These are phyloP conservation scores for Maudiozyma barnettii DNA, from an alignment of 805 yeast species.

Conservation along the genomic window DNA sequence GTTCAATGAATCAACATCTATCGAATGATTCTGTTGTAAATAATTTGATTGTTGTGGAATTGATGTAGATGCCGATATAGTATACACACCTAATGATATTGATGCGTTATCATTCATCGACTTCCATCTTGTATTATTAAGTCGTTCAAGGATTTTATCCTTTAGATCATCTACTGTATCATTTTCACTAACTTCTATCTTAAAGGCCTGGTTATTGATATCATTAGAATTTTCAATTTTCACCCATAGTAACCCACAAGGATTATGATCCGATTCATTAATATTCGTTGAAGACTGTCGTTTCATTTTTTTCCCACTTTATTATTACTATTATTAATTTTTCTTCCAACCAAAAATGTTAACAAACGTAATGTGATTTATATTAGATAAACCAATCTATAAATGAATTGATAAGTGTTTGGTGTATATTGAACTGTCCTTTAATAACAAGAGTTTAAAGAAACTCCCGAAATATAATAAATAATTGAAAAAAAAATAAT, in stretches of 20 bases:
- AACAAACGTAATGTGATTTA: too few species aligned
- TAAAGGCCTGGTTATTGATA: slow-evolving; percentile 42
- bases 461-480: too few species aligned
- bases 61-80: not conserved
- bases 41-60: not conserved
- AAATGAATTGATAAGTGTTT: too few species aligned
- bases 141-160: slow-evolving; percentile 48
- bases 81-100: slow-evolving; percentile 52
- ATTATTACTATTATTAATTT: too few species aligned
- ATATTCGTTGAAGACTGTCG: too few species aligned
- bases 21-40: not conserved
- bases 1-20: not conserved
- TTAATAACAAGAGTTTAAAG: too few species aligned
- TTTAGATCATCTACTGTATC: slow-evolving; percentile 83
- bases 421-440: too few species aligned
- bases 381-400: too few species aligned
- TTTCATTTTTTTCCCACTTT: too few species aligned
- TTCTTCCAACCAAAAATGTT: too few species aligned
- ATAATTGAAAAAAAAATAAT: too few species aligned
- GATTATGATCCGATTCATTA: too few species aligned
- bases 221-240: slow-evolving; percentile 11
- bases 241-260: slow-evolving; percentile 14
- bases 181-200: slow-evolving; percentile 47
- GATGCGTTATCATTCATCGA: slow-evolving; percentile 48
- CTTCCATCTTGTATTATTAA: slow-evolving; percentile 44